These are phyloP conservation scores for Malassezia japonica DNA, from an alignment of 1,284 basidiomycete genomes.

Conservation along the genomic window DNA sequence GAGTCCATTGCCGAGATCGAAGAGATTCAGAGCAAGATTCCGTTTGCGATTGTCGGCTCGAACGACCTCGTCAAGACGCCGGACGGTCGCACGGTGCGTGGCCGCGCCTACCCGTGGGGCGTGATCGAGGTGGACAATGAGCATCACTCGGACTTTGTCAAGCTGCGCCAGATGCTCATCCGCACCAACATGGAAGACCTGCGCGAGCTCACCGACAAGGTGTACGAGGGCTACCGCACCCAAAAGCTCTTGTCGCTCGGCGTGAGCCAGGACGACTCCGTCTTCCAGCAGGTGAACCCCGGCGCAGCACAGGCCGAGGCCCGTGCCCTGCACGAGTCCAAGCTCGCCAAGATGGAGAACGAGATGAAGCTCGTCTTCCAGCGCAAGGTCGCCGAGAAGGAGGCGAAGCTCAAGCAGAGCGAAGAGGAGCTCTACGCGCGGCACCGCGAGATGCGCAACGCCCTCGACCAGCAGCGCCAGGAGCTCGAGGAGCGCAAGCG, in stretches of 20 bases:
- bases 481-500: conserved; percentile 98
- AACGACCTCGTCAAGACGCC: conserved; percentile 43
- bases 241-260: conserved; percentile 43
- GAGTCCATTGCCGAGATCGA: conserved; percentile 44
- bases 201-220: conserved; percentile 42
- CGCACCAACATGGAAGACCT: conserved; percentile 48
- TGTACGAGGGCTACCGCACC: conserved; percentile 45
- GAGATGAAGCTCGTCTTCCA: conserved; percentile 49
- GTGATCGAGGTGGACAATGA: conserved; percentile 48
- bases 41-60: conserved; percentile 45
- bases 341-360: conserved; percentile 48
- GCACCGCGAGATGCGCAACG: conserved; percentile 47
- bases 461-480: conserved; percentile 81
- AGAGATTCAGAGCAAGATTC: conserved; percentile 44
- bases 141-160: conserved; percentile 48
- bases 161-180: conserved; percentile 48
- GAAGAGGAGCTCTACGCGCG: conserved; percentile 48
- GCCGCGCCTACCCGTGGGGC: conserved; percentile 47
- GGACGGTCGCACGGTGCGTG: conserved; percentile 43
- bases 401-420: conserved; percentile 48
- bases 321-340: conserved; percentile 46
- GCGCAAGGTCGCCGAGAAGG: conserved; percentile 48
- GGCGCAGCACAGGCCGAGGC: conserved; percentile 46
- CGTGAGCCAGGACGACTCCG: conserved; percentile 44
- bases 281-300: conserved; percentile 44